Evolutionary conservation across 179 eudicot species (phyloP), one percentile per base, ranked within the genome.

Genomic region (Vitellaria paradoxa): DNA sequence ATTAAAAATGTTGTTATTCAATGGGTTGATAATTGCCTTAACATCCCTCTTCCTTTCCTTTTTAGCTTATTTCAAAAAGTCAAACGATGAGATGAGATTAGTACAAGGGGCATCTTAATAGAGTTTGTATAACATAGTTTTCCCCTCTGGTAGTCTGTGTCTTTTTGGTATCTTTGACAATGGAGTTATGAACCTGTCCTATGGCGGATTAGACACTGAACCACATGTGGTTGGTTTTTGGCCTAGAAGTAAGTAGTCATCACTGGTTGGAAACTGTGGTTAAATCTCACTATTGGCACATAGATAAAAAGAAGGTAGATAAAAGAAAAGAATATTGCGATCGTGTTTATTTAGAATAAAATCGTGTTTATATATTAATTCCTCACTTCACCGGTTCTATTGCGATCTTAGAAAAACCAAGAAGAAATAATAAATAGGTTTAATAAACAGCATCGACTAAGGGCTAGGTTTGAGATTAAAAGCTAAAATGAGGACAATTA

Each of bases 241-340:
- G 42, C 21, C 20, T 53, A 7, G 12, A n/a, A 21, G 40, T 21
- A 49, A 69, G 6, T 49, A 49, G 40, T 50, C 57, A 69, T 68
- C 70, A 42, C 56, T 3, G 17, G 62, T 68, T 68, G 56, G 70
- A 47, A 68, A 5, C 18, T 68, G 5, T 20, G 18, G 56, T 68
- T 47, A 50, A 50, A 8, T 46, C 30, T 47, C 12, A 0, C 9
- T 49, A 49, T 21, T 47, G 37, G 56, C 21, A 11, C 18, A 21
- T 2, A 30, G 37, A 30, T 1, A 30, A n/a, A 21, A 45, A 15
- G 18, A 49, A 49, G 24, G 8, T 1, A n/a, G 23, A 14, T 20
- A 9, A 12, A 8, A 24, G 4, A 23, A 70, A 4, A 30, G 26
- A 14, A 6, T 46, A 9, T 9, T n/a, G 99, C n/a, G n/a, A n/a